Evolutionary conservation across 441 rosid genomes (phyloP), one percentile per base, ranked within the genome.

Genomic region (Viola pubescens): DNA sequence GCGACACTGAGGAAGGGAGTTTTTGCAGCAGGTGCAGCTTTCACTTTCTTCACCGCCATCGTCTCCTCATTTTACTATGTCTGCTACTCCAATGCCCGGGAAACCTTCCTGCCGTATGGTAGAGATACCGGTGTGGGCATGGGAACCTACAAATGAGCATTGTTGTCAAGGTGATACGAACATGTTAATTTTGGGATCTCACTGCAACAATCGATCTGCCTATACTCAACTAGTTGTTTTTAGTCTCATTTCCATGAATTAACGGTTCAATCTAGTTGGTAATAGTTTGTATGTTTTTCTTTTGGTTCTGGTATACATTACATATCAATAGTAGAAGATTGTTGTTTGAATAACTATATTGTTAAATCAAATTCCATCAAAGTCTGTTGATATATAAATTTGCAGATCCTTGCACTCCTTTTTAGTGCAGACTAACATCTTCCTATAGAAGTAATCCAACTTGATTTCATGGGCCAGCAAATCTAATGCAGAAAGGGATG

Each of bases 1-100:
- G 62, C 74, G 54, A 70, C 74, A 7, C 5, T 90, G 63, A 86
- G 95, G 66, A 90, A 85, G 70, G 95, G 97, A 2, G 81, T 87
- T 43, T 87, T 87, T 64, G 95, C 82, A 0, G 88, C 95, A 10
- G 97, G 91, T 63, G 95, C 97, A 40, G 89, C 95, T 6, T 87
- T 90, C 41, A 39, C 83, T 2, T 62, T 90, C 34, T 73, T 87
- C 19, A 90, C 91, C 0, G 86, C 87, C 77, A 81, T 85, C 6
- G 78, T 82, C 54, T 87, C 95, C 0, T 80, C 82, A 67, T 74
- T 87, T 59, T 90, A 82, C 75, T 85, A 87, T 51, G 72, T 87
- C 6, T 68, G 80, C 70, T 75, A 83, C 58, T 84, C 91, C 52
- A 79, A 75, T 48, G 89, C 94, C 34, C 73, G 77, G 37, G 84